These are phyloP conservation scores for Millerozyma acaciae DNA, from an alignment of 805 yeast species.

Conservation along the genomic window DNA sequence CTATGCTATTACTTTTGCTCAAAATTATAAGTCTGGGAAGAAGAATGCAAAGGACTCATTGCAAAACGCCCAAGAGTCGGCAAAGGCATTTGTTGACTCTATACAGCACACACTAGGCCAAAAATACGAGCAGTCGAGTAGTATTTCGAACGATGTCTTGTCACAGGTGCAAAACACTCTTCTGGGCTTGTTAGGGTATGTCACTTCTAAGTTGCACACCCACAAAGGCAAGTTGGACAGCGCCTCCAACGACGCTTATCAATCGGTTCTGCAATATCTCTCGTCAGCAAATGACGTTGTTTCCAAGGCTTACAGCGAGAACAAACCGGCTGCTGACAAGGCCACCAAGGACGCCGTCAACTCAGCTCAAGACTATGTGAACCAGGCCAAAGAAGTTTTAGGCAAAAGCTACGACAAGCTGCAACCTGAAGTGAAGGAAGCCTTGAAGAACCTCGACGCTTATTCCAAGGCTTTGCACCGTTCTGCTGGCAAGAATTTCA, in stretches of 20 bases:
- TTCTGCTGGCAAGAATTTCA: no score
- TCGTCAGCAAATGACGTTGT: conserved; percentile 8
- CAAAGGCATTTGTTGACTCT: conserved; percentile 10
- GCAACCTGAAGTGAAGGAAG: conserved; percentile 1
- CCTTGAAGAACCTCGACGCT: no score
- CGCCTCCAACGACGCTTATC: conserved; percentile 2
- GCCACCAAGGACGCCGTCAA: conserved; percentile 8
- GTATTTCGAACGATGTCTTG: no score
- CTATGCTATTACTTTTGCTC: conserved; percentile 11
- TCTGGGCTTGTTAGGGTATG: no score
- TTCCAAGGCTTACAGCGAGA: conserved; percentile 6
- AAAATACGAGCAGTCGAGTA: no score
- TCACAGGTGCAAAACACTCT: no score
- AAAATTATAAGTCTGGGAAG: conserved; percentile 7
- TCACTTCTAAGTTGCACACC: no score
- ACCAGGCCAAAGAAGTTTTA: conserved; percentile 3
- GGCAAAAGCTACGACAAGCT: conserved; percentile 3
- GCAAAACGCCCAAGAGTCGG: conserved; percentile 12
- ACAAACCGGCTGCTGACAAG: conserved; percentile 11
- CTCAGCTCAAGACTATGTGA: conserved; percentile 8
- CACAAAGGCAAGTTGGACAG: neutral
- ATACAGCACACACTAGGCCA: conserved; percentile 8
- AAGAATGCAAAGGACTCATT: conserved; percentile 8
- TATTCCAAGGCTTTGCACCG: no score
- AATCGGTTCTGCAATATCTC: no score